Base-by-base conservation (phyloP, 2,329 filamentous ascomycete species). In the Fusarium sarcochroum region DNA sequence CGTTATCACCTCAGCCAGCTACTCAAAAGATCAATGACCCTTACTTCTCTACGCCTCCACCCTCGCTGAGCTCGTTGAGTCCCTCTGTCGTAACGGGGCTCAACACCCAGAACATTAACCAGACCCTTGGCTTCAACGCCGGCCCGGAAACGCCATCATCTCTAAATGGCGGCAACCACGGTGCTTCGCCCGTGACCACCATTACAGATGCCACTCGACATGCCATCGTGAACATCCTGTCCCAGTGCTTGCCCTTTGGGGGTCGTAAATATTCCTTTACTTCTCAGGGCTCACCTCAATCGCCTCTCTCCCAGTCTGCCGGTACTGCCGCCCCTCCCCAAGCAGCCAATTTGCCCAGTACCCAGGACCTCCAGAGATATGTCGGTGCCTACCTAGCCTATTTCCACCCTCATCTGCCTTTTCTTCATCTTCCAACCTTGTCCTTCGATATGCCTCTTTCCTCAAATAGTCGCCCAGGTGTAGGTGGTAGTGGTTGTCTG, bases 341-440 rank as follows among this genome's bases (percentile, higher is more conserved):
- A 72, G 84, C 81, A 75, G 86, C 82, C 72, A 86, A 82, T 69
- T 85, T 97, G 59, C 94, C 95, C 53, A 93, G 87, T 80, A 95
- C 93, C 34, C 85, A 88, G 76, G 93, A 98, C 77, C 88, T 98
- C 66, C 94, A 97, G 79, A 91, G 93, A 77, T 98, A 94, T 79
- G 92, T 98, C 66, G 90, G 90, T 69, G 91, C 94, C 62, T 98
- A 98, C 80, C 89, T 98, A 74, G 90, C 90, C 69, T 97, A 93
- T 78, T 97, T 97, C 79, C 94, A 98, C 76, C 95, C 95, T 21
- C 95, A 98, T 78, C 81, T 97, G 64, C 95, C 96, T n/a, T 97
- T 98, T 79, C 84, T 97, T 64, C 95, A 98, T 80, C 89, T 97
- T 71, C 91, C 94, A 52, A 97, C 95, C 17, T 84, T 98, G 67